A percentile compares a stretch with the other conserved stretches of the same genome.
phyloP scores from a whole-genome alignment of 1,284 basidiomycete genomes.

The Spongiforma sp. region DNA sequence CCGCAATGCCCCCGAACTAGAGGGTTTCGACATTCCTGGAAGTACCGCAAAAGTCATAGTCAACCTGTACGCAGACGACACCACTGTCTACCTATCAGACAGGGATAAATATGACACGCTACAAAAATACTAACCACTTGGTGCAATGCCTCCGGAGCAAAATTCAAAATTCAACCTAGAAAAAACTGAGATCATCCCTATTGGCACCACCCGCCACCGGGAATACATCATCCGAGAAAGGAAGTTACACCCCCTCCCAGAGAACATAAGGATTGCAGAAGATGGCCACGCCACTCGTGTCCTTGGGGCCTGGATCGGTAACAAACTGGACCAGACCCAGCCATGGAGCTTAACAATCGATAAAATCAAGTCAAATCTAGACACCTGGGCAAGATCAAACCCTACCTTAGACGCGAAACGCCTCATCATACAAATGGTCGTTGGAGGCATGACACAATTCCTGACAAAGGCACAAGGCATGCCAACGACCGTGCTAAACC shows the following conservation, averaged over 20 bases:
- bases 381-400: slow-evolving; percentile 5
- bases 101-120: slow-evolving; percentile 11
- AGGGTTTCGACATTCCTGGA: neutral
- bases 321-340: neutral
- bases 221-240: accelerated
- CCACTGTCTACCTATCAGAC: slow-evolving; percentile 15
- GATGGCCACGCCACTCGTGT: neutral
- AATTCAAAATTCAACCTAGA: slow-evolving; percentile 25
- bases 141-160: slow-evolving; percentile 10
- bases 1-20: neutral
- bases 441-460: slow-evolving; percentile 19
- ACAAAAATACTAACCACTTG: neutral
- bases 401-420: slow-evolving; percentile 16
- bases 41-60: neutral
- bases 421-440: slow-evolving; percentile 13
- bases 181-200: slow-evolving; percentile 25
- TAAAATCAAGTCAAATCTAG: slow-evolving; percentile 2
- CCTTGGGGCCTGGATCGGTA: slow-evolving; percentile 20
- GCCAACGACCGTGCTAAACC: slow-evolving; percentile 4
- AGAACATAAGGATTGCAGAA: slow-evolving; percentile 1
- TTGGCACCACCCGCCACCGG: slow-evolving; percentile 1
- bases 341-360: slow-evolving; percentile 2
- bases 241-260: neutral
- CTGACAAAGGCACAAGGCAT: slow-evolving; percentile 30
- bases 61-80: slow-evolving; percentile 22